Evolutionary conservation across 441 rosid species (phyloP).

Genomic region (Adansonia grandidieri): DNA sequence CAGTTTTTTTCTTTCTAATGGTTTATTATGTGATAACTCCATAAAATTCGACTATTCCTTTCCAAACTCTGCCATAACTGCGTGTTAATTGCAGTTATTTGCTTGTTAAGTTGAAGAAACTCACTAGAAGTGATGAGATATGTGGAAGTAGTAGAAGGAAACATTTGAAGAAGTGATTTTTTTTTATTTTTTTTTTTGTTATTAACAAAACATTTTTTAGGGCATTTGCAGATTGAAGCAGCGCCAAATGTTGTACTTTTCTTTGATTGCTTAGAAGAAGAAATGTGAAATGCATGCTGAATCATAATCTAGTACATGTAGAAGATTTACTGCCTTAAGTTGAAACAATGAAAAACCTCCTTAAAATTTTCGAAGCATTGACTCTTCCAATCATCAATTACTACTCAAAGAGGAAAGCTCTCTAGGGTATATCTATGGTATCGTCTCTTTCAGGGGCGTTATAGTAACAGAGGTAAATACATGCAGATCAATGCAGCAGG

Average conservation of each 20-base stretch:
- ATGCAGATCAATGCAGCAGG: slow-evolving; percentile 91
- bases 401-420: slow-evolving; percentile 83
- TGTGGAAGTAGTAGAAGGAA: neutral
- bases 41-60: neutral
- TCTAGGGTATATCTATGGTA: slow-evolving; percentile 43
- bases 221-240: slow-evolving; percentile 54
- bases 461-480: slow-evolving; percentile 25
- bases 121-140: neutral
- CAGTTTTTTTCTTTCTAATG: neutral
- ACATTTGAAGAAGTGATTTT: neutral
- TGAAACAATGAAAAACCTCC: slow-evolving; percentile 70
- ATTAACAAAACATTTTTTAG: neutral
- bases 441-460: neutral
- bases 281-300: slow-evolving; percentile 88
- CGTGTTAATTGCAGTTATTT: slow-evolving; percentile 5
- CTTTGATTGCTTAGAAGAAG: slow-evolving; percentile 88
- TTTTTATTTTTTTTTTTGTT: neutral
- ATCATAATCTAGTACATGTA: slow-evolving; percentile 71
- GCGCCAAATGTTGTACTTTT: slow-evolving; percentile 83
- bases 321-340: slow-evolving; percentile 1
- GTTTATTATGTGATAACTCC: slow-evolving; percentile 18
- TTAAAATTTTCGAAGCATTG: slow-evolving; percentile 62
- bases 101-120: slow-evolving; percentile 17
- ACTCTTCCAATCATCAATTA: slow-evolving; percentile 78
- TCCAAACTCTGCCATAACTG: slow-evolving; percentile 3